Percentiles rank a stretch among this genome's conserved stretches.
phyloP scores from a whole-genome alignment of 768 basidiomycete genomes.

The Mycena vitilis region DNA sequence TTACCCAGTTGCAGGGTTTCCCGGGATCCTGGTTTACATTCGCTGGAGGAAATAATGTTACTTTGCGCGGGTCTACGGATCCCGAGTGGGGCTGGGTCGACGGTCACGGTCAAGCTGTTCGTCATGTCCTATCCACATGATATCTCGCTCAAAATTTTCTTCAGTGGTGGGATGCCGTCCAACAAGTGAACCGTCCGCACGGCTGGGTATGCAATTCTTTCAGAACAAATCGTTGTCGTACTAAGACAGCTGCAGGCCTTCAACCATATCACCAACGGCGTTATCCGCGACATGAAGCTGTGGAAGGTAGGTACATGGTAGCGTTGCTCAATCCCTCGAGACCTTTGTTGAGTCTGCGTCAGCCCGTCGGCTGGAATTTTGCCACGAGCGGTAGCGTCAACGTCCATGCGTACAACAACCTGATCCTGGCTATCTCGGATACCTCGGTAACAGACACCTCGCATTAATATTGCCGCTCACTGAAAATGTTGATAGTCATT shows the following conservation, averaged over 20 bases:
- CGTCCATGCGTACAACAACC: conserved; percentile 65
- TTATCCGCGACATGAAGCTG: conserved; percentile 68
- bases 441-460: conserved; percentile 43
- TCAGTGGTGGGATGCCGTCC: conserved; percentile 69
- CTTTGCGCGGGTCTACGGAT: conserved; percentile 64
- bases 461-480: background rate
- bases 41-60: conserved; percentile 67
- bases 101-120: conserved; percentile 65
- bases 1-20: conserved; percentile 47
- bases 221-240: too few relatives aligned
- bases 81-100: conserved; percentile 76
- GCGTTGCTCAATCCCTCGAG: too few relatives aligned
- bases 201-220: conserved; percentile 48
- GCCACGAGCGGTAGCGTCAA: conserved; percentile 61
- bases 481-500: conserved; percentile 52
- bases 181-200: conserved; percentile 66
- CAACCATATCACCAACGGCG: conserved; percentile 62
- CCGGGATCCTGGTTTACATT: conserved; percentile 66
- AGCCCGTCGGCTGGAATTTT: conserved; percentile 73
- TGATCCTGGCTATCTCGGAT: conserved; percentile 64
- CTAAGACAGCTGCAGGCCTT: conserved; percentile 45
- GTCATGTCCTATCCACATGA: conserved; percentile 14
- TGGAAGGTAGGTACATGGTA: conserved; percentile 53
- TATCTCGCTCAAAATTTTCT: background rate
- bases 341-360: background rate